phyloP scores from a whole-genome alignment of 2,329 filamentous ascomycete species.

The Eurotiales sp. region DNA sequence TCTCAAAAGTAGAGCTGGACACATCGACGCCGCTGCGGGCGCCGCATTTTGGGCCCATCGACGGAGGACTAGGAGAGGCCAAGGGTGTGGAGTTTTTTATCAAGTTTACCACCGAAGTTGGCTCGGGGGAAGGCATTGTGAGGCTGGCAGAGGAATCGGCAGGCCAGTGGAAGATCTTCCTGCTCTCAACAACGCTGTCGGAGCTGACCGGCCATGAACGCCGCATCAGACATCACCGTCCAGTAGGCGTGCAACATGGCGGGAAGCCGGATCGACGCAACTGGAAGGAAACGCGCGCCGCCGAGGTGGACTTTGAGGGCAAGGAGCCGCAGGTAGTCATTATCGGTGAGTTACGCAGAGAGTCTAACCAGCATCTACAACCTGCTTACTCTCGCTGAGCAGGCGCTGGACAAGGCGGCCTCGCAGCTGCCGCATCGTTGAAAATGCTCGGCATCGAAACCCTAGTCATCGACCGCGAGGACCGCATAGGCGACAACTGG shows the following conservation, averaged over 20 bases:
- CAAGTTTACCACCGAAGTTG: constrained; percentile 51
- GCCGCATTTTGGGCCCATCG: constrained; percentile 47
- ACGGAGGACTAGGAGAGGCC: constrained; percentile 44
- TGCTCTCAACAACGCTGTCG: constrained; percentile 58
- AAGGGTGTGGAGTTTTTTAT: constrained; percentile 57
- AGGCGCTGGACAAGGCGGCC: constrained; percentile 60
- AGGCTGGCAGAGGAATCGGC: constrained; percentile 44
- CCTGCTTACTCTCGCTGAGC: constrained; percentile 11
- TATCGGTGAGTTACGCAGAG: constrained; percentile 48
- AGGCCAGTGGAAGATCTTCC: constrained; percentile 59
- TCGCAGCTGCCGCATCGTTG: constrained; percentile 56
- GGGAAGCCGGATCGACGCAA: constrained; percentile 52
- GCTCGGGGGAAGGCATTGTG: constrained; percentile 55
- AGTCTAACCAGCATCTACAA: neutral
- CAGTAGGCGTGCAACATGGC: constrained; percentile 56
- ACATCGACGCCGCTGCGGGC: constrained; percentile 41
- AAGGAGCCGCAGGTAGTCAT: constrained; percentile 59
- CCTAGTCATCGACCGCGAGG: constrained; percentile 58
- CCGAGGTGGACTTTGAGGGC: constrained; percentile 48
- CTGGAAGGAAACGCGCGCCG: constrained; percentile 54
- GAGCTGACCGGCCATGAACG: constrained; percentile 56
- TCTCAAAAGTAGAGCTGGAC: constrained; percentile 48
- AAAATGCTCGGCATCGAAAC: constrained; percentile 56
- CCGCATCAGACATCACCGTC: constrained; percentile 43
- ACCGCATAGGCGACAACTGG: constrained; percentile 62